Percentiles rank a stretch among this genome's conserved stretches.
Conservation (phyloP, 148 eudicot genomes). For the Drosera capensis region DNA sequence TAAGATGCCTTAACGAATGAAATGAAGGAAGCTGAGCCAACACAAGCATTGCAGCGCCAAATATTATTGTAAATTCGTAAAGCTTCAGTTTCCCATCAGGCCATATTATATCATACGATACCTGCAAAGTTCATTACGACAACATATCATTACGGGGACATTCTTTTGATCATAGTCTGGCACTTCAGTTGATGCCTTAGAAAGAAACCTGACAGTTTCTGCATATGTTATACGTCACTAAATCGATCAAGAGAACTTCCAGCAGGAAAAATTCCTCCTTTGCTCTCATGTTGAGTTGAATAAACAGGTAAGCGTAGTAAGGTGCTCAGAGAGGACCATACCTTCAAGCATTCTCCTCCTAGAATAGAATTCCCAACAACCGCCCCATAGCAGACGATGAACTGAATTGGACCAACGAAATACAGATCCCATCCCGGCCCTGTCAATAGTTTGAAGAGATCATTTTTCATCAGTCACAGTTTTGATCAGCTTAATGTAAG, state of each 20-base stretch:
- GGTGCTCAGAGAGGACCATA: constrained; percentile 2
- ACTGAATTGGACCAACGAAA: constrained; percentile 71
- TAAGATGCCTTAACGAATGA: constrained; percentile 51
- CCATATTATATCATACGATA: constrained; percentile 21
- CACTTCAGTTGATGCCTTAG: neutral
- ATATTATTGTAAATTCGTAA: constrained; percentile 24
- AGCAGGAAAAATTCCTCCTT: too few relatives aligned
- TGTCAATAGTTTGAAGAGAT: constrained; percentile 5
- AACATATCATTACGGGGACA: neutral
- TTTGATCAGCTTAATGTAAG: neutral
- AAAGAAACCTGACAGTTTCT: too few relatives aligned
- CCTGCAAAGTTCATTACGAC: constrained; percentile 29
- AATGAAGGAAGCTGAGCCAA: constrained; percentile 55
- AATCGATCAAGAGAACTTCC: too few relatives aligned
- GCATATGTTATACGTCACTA: too few relatives aligned
- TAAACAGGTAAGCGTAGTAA: neutral
- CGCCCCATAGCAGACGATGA: constrained; percentile 58
- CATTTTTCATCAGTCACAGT: neutral
- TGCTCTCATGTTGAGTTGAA: neutral
- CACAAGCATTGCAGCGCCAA: constrained; percentile 24
- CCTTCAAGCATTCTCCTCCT: constrained; percentile 80
- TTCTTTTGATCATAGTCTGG: neutral
- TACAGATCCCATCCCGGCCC: constrained; percentile 56
- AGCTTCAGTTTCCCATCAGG: constrained; percentile 39
- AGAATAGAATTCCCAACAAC: constrained; percentile 57